Evolutionary conservation across 441 rosid species (phyloP).

Genomic region (Corymbia citriodora): DNA sequence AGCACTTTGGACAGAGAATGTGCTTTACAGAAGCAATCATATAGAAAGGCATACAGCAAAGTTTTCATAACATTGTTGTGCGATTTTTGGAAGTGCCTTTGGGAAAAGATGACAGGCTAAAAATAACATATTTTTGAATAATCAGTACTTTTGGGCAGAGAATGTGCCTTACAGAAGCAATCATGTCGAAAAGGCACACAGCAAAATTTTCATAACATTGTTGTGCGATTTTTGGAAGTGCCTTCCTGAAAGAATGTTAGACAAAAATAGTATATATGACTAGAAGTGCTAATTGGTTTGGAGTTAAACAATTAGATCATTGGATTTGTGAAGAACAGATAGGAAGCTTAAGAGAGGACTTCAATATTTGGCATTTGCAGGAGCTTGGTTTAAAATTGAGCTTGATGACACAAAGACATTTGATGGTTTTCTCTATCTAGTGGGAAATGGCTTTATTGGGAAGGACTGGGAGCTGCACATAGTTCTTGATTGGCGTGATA

Average conservation of each 20-base stretch:
- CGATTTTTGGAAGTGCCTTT: not conserved
- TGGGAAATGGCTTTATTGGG: not conserved
- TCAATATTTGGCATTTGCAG: not conserved
- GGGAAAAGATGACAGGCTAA: not conserved
- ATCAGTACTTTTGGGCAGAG: not conserved
- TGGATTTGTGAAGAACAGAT: not conserved
- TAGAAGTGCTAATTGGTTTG: not conserved
- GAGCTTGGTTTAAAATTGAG: not conserved
- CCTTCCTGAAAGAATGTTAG: not conserved
- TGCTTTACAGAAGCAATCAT: not conserved
- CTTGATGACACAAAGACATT: not conserved
- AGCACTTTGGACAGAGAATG: not conserved
- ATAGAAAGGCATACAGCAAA: not conserved
- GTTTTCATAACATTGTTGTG: not conserved
- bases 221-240: not conserved
- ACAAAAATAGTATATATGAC: not conserved
- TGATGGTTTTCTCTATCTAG: not conserved
- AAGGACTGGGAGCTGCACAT: not conserved
- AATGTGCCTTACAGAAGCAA: not conserved
- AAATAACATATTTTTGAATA: not conserved
- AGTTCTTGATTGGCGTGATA: not conserved
- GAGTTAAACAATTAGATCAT: not conserved
- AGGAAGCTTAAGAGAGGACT: not conserved
- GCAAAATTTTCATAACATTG: not conserved
- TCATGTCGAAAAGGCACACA: not conserved